Conservation (phyloP, 2,329 filamentous ascomycete species). For the Lomentospora prolificans region DNA sequence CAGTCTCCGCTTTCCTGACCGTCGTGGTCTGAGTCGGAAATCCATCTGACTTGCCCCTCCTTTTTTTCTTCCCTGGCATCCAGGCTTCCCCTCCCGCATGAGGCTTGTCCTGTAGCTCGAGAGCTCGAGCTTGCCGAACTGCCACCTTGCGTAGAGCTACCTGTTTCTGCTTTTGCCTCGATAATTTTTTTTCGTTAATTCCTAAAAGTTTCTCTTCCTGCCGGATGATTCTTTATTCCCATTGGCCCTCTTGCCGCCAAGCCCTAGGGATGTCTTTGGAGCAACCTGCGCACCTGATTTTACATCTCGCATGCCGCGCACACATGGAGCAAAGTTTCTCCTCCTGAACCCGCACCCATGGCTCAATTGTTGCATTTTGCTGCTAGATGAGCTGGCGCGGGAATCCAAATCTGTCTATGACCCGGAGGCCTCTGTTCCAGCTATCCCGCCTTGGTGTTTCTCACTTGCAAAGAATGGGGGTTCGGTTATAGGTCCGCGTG, state of each 20-base stretch:
- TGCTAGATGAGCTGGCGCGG: slow-evolving; percentile 3
- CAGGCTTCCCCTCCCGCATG: not conserved
- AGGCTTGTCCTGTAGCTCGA: not conserved
- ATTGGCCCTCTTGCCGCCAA: not conserved
- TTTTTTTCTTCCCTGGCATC: not conserved
- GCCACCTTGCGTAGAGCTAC: not conserved
- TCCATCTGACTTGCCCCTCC: not conserved
- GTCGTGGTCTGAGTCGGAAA: not conserved
- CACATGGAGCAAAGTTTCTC: not conserved
- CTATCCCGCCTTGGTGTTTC: not conserved
- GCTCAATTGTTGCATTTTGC: slow-evolving; percentile 2
- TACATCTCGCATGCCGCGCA: slow-evolving; percentile 1
- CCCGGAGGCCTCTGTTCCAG: not conserved
- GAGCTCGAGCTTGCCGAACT: not conserved
- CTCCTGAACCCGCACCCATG: not conserved
- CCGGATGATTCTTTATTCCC: not conserved
- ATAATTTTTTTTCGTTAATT: not conserved
- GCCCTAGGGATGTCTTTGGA: not conserved
- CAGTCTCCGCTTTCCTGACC: not conserved
- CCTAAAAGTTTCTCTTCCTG: not conserved
- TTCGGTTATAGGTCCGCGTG: not conserved
- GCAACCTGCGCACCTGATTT: not conserved
- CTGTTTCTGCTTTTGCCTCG: not conserved
- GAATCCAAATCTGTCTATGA: not conserved
- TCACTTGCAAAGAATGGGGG: not conserved